Evolutionary conservation across 345 rosid species (phyloP).

Genomic region (Hibiscus tridactylites): DNA sequence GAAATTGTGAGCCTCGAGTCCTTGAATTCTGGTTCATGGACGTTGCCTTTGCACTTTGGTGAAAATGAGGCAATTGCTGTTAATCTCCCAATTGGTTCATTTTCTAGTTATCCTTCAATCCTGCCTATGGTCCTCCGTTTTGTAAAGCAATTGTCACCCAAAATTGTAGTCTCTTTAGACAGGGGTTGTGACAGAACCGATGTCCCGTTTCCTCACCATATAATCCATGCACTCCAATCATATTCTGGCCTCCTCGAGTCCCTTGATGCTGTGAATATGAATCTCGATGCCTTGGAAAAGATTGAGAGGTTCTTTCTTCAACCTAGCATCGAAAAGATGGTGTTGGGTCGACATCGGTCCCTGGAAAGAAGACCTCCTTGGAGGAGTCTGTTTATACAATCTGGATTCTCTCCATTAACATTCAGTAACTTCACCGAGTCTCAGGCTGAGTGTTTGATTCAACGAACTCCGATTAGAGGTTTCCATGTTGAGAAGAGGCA

Average conservation of each 20-base stretch:
- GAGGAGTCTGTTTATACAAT: constrained; percentile 64
- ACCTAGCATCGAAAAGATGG: constrained; percentile 58
- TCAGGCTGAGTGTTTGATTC: constrained; percentile 80
- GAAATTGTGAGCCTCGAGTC: constrained; percentile 51
- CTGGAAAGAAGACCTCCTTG: constrained; percentile 52
- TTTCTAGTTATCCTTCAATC: constrained; percentile 42
- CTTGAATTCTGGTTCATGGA: constrained; percentile 43
- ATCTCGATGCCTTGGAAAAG: constrained; percentile 62
- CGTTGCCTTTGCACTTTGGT: constrained; percentile 16
- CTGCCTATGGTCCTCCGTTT: constrained; percentile 58
- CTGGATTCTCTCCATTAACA: constrained; percentile 57
- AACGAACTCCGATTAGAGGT: constrained; percentile 61
- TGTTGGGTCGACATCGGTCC: constrained; percentile 52
- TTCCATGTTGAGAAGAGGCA: constrained; percentile 86
- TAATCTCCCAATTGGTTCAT: constrained; percentile 60
- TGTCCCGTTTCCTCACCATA: constrained; percentile 64
- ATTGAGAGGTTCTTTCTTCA: constrained; percentile 69
- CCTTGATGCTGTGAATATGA: constrained; percentile 70
- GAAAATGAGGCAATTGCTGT: constrained; percentile 62
- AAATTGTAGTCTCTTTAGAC: constrained; percentile 72
- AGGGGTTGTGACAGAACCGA: constrained; percentile 77
- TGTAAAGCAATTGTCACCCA: constrained; percentile 74
- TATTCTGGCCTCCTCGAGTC: constrained; percentile 65
- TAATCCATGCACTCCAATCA: constrained; percentile 64
- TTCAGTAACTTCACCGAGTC: constrained; percentile 78